phyloP scores from a whole-genome alignment of 2,329 filamentous ascomycete genomes.

The Beauveria rudraprayagi region DNA sequence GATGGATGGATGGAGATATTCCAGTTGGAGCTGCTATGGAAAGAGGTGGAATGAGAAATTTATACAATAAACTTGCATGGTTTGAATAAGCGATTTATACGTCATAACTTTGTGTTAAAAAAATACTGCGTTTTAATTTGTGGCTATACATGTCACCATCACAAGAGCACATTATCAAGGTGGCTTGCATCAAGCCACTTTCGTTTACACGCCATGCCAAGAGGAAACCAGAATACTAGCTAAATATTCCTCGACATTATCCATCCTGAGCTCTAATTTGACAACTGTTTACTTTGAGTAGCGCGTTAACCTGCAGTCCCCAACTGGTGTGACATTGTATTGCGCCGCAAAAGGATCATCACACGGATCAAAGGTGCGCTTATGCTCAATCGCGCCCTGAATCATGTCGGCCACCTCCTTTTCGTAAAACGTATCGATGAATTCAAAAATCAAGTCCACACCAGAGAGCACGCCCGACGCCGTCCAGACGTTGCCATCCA shows the following conservation, averaged over 20 bases:
- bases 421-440: conserved; percentile 14
- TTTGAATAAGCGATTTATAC: not conserved
- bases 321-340: conserved; percentile 10
- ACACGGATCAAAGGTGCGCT: conserved; percentile 13
- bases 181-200: too few relatives aligned
- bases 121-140: too few relatives aligned
- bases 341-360: conserved; percentile 15
- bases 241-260: too few relatives aligned
- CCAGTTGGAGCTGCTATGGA: conserved; percentile 22
- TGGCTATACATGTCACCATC: too few relatives aligned
- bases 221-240: too few relatives aligned
- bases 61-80: not conserved
- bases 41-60: conserved; percentile 22
- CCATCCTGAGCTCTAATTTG: too few relatives aligned
- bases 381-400: conserved; percentile 12
- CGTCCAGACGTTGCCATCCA: conserved; percentile 58
- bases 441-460: conserved; percentile 15
- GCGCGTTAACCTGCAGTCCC: not conserved
- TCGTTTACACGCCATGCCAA: too few relatives aligned
- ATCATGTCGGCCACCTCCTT: not conserved
- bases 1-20: conserved; percentile 21
- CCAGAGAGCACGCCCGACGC: conserved; percentile 39
- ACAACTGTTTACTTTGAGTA: not conserved
- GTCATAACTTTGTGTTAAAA: too few relatives aligned
- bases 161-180: too few relatives aligned